Conservation (phyloP, 768 basidiomycete species). For the Lanmaoa rubissima region DNA sequence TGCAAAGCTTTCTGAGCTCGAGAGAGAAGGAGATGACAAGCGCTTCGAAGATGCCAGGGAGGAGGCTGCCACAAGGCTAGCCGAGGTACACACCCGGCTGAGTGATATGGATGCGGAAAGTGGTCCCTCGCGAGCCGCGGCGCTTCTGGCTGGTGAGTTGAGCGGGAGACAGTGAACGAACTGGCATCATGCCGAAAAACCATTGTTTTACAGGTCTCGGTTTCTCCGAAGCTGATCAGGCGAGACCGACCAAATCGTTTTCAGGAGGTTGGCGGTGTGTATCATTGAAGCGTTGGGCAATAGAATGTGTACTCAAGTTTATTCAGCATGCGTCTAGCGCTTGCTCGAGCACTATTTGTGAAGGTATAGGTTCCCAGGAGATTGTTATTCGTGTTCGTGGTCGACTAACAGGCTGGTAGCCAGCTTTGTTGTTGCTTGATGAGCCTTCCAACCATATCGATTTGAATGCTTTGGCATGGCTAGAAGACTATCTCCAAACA, state of each 20-base stretch:
- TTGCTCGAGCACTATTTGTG: conserved; percentile 94
- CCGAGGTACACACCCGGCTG: conserved; percentile 85
- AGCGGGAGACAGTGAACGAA: neutral
- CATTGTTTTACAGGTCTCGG: conserved; percentile 65
- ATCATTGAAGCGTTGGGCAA: neutral
- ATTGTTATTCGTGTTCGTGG: neutral
- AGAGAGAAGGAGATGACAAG: conserved; percentile 73
- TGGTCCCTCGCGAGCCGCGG: conserved; percentile 90
- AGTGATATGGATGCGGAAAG: conserved; percentile 99
- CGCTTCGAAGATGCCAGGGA: conserved; percentile 83
- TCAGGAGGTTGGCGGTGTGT: conserved; percentile 92
- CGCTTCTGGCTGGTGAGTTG: conserved; percentile 74
- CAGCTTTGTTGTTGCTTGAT: conserved; percentile 76
- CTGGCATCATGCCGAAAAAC: neutral
- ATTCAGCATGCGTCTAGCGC: conserved; percentile 87
- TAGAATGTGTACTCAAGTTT: neutral
- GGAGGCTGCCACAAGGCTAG: conserved; percentile 74
- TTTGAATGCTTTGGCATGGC: conserved; percentile 95
- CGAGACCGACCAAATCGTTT: conserved; percentile 78
- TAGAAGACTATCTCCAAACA: conserved; percentile 95
- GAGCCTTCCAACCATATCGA: conserved; percentile 98
- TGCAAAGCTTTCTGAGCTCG: conserved; percentile 66
- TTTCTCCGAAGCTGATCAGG: conserved; percentile 86
- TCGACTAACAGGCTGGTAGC: conserved; percentile 38
- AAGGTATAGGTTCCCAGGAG: conserved; percentile 49